phyloP scores from a whole-genome alignment of 2,329 filamentous ascomycete species.

The Colletotrichum chlorophyti region DNA sequence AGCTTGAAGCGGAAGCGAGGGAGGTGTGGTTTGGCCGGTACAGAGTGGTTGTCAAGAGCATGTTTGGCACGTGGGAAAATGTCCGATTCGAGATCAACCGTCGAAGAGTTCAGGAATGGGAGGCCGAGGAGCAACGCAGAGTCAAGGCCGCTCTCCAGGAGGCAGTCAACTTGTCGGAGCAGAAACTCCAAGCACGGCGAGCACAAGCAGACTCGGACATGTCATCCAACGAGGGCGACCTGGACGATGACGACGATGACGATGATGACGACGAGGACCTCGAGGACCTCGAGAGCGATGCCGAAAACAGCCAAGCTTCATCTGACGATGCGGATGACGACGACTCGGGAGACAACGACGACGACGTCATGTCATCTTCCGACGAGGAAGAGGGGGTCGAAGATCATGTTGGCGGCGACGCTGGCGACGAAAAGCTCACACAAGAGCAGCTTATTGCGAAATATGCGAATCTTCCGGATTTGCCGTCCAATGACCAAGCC shows the following conservation, averaged over 20 bases:
- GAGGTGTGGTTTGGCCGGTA: constrained; percentile 73
- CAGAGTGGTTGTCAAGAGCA: constrained; percentile 69
- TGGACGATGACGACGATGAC: constrained; percentile 56
- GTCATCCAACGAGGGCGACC: constrained; percentile 51
- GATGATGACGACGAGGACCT: constrained; percentile 55
- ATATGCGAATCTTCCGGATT: constrained; percentile 68
- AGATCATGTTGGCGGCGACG: constrained; percentile 38
- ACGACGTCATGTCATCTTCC: constrained; percentile 64
- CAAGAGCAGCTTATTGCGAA: constrained; percentile 74
- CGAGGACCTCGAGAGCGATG: constrained; percentile 41
- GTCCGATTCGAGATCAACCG: constrained; percentile 67
- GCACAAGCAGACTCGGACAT: constrained; percentile 60
- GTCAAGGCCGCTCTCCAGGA: constrained; percentile 75
- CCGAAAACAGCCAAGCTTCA: constrained; percentile 47
- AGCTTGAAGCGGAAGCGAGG: constrained; percentile 80
- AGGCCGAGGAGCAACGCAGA: constrained; percentile 68
- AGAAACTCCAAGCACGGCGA: constrained; percentile 69
- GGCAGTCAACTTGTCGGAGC: constrained; percentile 75
- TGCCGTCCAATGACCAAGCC: constrained; percentile 38
- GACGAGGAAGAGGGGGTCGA: constrained; percentile 68
- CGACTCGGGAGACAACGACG: constrained; percentile 47
- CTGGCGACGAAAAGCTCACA: constrained; percentile 69
- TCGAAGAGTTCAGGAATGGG: constrained; percentile 65
- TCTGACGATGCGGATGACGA: constrained; percentile 46
- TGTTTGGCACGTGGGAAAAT: constrained; percentile 69